These are phyloP conservation scores for Eragrostis tef DNA, from an alignment of 202 grass and related monocot genomes.

Conservation along the genomic window DNA sequence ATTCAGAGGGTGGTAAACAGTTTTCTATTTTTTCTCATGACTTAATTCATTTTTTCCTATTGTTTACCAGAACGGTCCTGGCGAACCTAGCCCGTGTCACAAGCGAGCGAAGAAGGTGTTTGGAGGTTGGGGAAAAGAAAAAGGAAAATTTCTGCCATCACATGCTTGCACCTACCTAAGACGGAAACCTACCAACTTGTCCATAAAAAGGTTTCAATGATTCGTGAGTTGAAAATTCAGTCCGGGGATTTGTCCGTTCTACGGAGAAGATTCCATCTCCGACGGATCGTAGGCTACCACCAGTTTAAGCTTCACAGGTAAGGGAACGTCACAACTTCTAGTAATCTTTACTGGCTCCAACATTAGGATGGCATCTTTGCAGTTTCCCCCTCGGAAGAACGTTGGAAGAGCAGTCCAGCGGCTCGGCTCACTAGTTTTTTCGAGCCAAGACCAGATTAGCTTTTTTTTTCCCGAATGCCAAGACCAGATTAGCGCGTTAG, in stretches of 20 bases:
- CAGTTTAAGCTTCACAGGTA: too few relatives aligned
- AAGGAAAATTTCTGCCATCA: background rate
- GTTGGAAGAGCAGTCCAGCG: too few relatives aligned
- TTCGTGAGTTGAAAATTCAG: background rate
- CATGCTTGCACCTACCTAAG: slow-evolving; percentile 12
- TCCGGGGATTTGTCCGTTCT: background rate
- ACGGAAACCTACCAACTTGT: background rate
- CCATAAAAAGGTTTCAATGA: background rate
- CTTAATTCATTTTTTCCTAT: background rate
- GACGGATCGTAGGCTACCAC: background rate
- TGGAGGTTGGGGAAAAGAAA: background rate
- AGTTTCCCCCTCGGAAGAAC: background rate
- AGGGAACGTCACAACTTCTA: background rate
- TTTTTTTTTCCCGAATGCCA: too few relatives aligned
- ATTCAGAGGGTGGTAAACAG: too few relatives aligned
- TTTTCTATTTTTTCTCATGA: background rate
- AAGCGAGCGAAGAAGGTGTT: background rate
- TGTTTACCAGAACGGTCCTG: background rate
- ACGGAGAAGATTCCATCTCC: slow-evolving; percentile 10
- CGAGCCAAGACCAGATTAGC: too few relatives aligned
- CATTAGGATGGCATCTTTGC: background rate
- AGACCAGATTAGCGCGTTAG: too few relatives aligned
- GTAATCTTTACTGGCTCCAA: background rate
- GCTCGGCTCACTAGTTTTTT: too few relatives aligned
- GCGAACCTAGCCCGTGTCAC: background rate